phyloP scores from a whole-genome alignment of 2,329 filamentous ascomycete species.

The Apiospora hydei region DNA sequence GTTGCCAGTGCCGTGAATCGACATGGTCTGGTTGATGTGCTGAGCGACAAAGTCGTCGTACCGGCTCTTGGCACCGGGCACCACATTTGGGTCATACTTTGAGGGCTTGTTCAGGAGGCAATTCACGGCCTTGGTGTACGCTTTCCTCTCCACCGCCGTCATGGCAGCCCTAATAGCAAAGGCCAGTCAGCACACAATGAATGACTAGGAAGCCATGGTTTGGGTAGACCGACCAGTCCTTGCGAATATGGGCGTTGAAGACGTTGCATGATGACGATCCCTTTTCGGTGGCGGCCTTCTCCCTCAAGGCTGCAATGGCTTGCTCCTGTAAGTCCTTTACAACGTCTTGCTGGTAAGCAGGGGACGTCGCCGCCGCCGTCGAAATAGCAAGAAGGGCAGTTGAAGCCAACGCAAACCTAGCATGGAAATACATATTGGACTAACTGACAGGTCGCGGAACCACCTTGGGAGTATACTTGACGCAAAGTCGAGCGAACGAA shows the following conservation, averaged over 20 bases:
- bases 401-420: not conserved
- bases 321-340: conserved; percentile 22
- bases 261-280: conserved; percentile 17
- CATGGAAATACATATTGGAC: not conserved
- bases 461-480: not conserved
- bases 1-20: conserved; percentile 42
- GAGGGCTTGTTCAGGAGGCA: conserved; percentile 44
- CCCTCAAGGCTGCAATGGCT: conserved; percentile 20
- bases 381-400: not conserved
- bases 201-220: not conserved
- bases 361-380: not conserved
- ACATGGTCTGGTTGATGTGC: conserved; percentile 45
- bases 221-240: conserved; percentile 34
- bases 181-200: not conserved
- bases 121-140: conserved; percentile 44
- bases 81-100: conserved; percentile 38
- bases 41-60: conserved; percentile 48
- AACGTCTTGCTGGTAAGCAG: conserved; percentile 14
- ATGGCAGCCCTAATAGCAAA: conserved; percentile 38
- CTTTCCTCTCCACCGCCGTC: conserved; percentile 36
- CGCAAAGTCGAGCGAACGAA: too few relatives aligned
- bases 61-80: conserved; percentile 42
- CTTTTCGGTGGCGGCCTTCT: not conserved
- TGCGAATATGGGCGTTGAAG: conserved; percentile 31
- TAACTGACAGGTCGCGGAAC: not conserved